Conservation (phyloP, 306 rosid species). For the Begonia fuchsioides region DNA sequence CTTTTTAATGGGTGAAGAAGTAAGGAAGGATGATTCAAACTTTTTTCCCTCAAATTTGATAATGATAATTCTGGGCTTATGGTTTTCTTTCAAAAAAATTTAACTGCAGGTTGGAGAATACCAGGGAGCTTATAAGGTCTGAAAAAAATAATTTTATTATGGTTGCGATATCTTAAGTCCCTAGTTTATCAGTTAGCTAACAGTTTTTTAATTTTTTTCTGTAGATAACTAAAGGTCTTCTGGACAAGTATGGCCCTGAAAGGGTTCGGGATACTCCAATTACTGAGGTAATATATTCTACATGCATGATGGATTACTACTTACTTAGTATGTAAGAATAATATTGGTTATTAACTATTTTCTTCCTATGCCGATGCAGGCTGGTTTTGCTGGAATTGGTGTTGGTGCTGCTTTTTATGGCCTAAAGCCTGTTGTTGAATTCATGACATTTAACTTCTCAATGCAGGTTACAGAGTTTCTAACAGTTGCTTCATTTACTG, state of each 20-base stretch:
- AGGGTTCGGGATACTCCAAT: slow-evolving; percentile 98
- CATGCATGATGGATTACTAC: no score
- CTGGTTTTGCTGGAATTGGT: slow-evolving; percentile 97
- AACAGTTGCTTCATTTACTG: no score
- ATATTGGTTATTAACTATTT: neutral
- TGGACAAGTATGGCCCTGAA: slow-evolving; percentile 95
- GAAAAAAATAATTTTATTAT: slow-evolving; percentile 7
- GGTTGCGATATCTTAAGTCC: neutral
- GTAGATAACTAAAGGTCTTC: slow-evolving; percentile 82
- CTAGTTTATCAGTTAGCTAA: no score
- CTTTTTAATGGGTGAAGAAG: slow-evolving; percentile 98
- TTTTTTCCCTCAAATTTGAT: no score
- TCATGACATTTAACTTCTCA: slow-evolving; percentile 98
- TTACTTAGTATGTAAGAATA: no score
- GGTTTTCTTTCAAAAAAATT: slow-evolving; percentile 3
- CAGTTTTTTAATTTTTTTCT: no score
- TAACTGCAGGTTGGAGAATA: slow-evolving; percentile 86
- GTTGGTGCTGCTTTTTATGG: slow-evolving; percentile 99
- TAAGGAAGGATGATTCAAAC: slow-evolving; percentile 11
- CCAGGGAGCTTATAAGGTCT: slow-evolving; percentile 98
- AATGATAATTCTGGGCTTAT: neutral
- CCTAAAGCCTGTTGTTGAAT: slow-evolving; percentile 78
- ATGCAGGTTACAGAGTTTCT: slow-evolving; percentile 61
- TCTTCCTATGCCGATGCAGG: slow-evolving; percentile 31
- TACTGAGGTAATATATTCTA: slow-evolving; percentile 20